A percentile compares a stretch with the other conserved stretches of the same genome.
Evolutionary conservation across 495 filamentous ascomycete species (phyloP).

Genomic region (Jackrogersella minutella): DNA sequence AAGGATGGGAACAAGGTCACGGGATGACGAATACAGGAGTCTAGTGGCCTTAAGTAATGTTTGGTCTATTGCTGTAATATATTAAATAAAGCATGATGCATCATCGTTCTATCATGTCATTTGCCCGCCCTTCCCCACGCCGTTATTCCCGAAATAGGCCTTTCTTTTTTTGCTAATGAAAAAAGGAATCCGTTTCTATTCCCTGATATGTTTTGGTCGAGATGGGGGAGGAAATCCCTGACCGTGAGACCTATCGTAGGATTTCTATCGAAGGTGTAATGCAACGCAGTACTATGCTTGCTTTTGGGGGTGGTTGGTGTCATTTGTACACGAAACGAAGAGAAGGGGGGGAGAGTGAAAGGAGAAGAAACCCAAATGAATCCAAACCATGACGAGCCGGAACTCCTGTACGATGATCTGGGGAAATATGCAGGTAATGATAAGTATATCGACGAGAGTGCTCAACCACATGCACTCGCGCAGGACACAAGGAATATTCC

Average conservation of each 20-base stretch:
- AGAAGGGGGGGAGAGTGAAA: not conserved
- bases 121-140: not conserved
- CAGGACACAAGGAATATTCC: no score
- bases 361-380: slow-evolving; percentile 3
- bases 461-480: not conserved
- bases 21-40: slow-evolving; percentile 16
- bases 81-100: slow-evolving; percentile 25
- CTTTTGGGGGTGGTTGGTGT: slow-evolving; percentile 1
- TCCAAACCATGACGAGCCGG: slow-evolving; percentile 20
- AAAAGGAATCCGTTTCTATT: no score
- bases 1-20: slow-evolving; percentile 7
- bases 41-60: slow-evolving; percentile 4
- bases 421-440: slow-evolving; percentile 4
- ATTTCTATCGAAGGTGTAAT: not conserved
- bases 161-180: no score
- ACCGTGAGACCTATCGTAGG: not conserved
- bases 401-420: slow-evolving; percentile 33
- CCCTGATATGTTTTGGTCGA: no score
- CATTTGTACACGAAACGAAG: slow-evolving; percentile 35
- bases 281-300: not conserved
- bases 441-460: not conserved
- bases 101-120: slow-evolving; percentile 30
- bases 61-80: slow-evolving; percentile 29
- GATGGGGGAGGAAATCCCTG: no score
- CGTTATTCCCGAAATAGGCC: not conserved